A percentile compares a stretch with the other conserved stretches of the same genome.
phyloP scores from a whole-genome alignment of 768 basidiomycete species.

The Lactarius psammicola region DNA sequence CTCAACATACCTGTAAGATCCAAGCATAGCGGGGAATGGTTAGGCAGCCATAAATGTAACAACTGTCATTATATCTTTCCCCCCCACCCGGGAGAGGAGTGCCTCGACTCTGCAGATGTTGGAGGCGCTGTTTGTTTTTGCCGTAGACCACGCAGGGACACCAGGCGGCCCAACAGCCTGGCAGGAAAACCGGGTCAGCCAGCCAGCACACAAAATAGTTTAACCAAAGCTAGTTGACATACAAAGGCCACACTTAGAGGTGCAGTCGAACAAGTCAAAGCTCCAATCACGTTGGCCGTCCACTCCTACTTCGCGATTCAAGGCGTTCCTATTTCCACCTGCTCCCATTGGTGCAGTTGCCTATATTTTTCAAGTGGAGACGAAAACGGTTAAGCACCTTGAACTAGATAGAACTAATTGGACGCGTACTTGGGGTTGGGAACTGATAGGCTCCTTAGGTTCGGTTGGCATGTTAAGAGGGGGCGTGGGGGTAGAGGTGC shows the following conservation, averaged over 20 bases:
- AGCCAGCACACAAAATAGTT: conserved; percentile 23
- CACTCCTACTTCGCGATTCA: conserved; percentile 29
- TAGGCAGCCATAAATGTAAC: conserved; percentile 39
- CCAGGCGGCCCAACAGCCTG: conserved; percentile 40
- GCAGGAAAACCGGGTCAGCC: conserved; percentile 9
- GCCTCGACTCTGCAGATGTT: conserved; percentile 39
- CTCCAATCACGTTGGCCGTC: conserved; percentile 39
- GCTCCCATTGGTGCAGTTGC: background rate
- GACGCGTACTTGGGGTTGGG: background rate
- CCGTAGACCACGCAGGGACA: conserved; percentile 45
- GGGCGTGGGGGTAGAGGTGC: background rate
- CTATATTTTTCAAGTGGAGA: background rate
- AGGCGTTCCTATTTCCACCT: conserved; percentile 30
- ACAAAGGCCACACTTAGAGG: conserved; percentile 32
- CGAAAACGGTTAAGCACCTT: background rate
- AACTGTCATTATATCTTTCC: conserved; percentile 31
- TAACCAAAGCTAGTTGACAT: conserved; percentile 12
- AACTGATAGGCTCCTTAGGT: background rate
- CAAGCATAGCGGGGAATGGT: conserved; percentile 38
- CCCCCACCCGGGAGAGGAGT: conserved; percentile 40
- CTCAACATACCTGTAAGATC: conserved; percentile 41
- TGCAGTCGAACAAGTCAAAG: conserved; percentile 33
- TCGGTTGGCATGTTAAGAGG: background rate
- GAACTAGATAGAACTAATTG: background rate
- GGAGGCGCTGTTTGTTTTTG: conserved; percentile 42